These are phyloP conservation scores for Corchorus olitorius DNA, from an alignment of 345 rosid species.

Conservation along the genomic window DNA sequence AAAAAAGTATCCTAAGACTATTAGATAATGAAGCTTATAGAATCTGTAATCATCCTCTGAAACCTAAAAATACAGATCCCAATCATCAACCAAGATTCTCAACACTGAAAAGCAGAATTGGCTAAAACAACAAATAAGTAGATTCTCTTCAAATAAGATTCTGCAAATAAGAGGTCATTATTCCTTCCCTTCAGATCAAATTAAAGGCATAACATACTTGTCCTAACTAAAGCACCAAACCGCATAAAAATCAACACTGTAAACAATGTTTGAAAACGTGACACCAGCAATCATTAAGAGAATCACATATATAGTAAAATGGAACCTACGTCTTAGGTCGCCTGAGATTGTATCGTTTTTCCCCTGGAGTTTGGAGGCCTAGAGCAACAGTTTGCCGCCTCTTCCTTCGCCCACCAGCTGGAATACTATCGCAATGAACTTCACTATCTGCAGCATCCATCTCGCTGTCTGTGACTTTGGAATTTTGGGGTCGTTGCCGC, in stretches of 20 bases:
- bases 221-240: constrained; percentile 5
- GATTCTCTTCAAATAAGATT: neutral
- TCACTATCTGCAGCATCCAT: constrained; percentile 65
- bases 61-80: neutral
- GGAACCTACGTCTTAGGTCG: constrained; percentile 66
- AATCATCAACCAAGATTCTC: neutral
- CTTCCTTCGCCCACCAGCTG: constrained; percentile 66
- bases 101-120: neutral
- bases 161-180: neutral
- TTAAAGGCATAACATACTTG: neutral
- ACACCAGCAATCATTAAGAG: neutral
- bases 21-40: neutral
- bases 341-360: constrained; percentile 81
- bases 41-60: neutral
- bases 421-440: constrained; percentile 61
- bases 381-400: constrained; percentile 50
- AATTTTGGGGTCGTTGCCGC: constrained; percentile 47
- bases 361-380: constrained; percentile 48
- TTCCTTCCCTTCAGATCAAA: neutral
- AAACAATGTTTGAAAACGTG: neutral
- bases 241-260: neutral
- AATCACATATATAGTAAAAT: constrained; percentile 5
- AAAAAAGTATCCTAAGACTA: neutral
- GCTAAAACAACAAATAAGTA: neutral
- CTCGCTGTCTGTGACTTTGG: constrained; percentile 48